Base-by-base conservation (phyloP, 2,329 filamentous ascomycete species). In the Gliomastix tumulicola region DNA sequence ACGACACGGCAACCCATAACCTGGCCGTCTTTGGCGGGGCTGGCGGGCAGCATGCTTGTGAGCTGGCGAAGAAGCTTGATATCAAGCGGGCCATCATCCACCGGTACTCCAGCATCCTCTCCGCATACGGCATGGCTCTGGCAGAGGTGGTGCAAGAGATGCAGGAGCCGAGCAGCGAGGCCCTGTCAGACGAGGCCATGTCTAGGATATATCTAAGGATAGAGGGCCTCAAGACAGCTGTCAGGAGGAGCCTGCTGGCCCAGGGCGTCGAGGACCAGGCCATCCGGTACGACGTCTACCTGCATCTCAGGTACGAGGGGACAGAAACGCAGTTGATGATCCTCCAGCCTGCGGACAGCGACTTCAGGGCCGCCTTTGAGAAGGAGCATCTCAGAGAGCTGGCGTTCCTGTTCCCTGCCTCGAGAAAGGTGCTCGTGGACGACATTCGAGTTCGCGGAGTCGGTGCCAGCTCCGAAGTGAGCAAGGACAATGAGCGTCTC, bases 11-110 rank as follows among this genome's bases (percentile, higher is more conserved):
- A 19, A 49, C 48, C 8, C 56, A 59, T 22, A 46, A 54, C 20
- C 49, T 60, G 7, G 55, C 52, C 16, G 48, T 47, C 17, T 61
- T 88, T 51, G 84, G 84, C 18, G 84, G 84, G 43, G 84, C 84
- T 6, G 84, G 84, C 38, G 83, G 83, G 1, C 82, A 87, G 35
- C 64, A 68, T 38, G 64, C 65, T 0, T 62, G 56, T 17, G 53
- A 55, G 0, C 62, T 69, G 23, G 65, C 62, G 1, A 47, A 54
- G 10, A 55, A 59, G 2, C 50, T 69, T 0, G 60, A 61, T 0
- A 66, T 69, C 16, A 50, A 47, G 5, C 51, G 54, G 2, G 55
- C 66, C 12, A 44, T 69, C 4, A 62, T 68, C 13, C 66, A 66
- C 36, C 57, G 59, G 17, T 59, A 56, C 32, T 65, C 60, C 0